A percentile compares a stretch with the other conserved stretches of the same genome.
phyloP scores from a whole-genome alignment of 1,284 basidiomycete species.

The Neolentinus lepideus region DNA sequence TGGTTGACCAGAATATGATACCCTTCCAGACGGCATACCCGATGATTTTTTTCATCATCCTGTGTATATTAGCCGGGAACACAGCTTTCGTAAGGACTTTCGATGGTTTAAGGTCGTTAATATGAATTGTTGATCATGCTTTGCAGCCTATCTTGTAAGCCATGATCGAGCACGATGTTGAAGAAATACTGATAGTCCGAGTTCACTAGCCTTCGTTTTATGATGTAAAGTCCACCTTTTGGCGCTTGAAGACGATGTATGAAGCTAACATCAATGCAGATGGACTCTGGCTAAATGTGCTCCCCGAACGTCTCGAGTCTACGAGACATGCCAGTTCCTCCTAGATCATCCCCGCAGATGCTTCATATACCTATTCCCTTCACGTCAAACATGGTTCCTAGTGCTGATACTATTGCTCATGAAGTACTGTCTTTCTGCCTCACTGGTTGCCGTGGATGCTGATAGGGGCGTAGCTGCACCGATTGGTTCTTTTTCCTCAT shows the following conservation, averaged over 20 bases:
- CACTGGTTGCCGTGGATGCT: background rate
- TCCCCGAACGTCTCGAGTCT: slow-evolving; percentile 48
- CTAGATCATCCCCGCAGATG: slow-evolving; percentile 96
- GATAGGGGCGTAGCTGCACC: slow-evolving; percentile 41
- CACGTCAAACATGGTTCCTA: slow-evolving; percentile 94
- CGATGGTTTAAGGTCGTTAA: background rate
- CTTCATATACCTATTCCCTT: slow-evolving; percentile 93
- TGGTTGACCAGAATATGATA: slow-evolving; percentile 53
- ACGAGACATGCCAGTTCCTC: slow-evolving; percentile 86
- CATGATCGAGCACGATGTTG: background rate
- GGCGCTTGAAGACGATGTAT: background rate
- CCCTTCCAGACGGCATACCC: slow-evolving; percentile 54
- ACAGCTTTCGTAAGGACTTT: slow-evolving; percentile 46
- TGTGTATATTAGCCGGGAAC: slow-evolving; percentile 58
- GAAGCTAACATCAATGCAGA: slow-evolving; percentile 28
- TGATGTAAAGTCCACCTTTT: slow-evolving; percentile 39
- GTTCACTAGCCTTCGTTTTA: slow-evolving; percentile 49
- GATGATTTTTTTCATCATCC: slow-evolving; percentile 37
- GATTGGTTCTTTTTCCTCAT: slow-evolving; percentile 90
- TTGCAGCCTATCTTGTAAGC: slow-evolving; percentile 68
- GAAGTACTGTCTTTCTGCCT: background rate
- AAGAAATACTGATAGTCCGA: background rate
- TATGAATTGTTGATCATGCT: slow-evolving; percentile 5
- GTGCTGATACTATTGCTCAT: slow-evolving; percentile 11
- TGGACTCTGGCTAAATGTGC: slow-evolving; percentile 71